Evolutionary conservation across 2,329 filamentous ascomycete genomes (phyloP).

Genomic region (Mycocentrospora acerina): DNA sequence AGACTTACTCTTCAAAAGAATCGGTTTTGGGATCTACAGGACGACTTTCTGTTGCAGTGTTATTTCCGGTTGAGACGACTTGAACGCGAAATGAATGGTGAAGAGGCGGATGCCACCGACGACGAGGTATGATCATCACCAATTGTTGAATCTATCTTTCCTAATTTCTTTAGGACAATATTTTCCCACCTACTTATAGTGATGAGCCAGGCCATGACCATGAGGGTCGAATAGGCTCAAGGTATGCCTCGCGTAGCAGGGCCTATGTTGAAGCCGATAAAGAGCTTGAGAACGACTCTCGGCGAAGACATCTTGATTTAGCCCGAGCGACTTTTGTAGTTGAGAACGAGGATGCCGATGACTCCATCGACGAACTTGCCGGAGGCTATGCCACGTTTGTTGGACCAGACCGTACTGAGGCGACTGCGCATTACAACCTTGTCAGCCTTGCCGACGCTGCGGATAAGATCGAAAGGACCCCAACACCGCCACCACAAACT

Average conservation of each 20-base stretch:
- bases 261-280: conserved; percentile 44
- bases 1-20: conserved; percentile 28
- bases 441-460: conserved; percentile 36
- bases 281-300: conserved; percentile 34
- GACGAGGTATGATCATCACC: conserved; percentile 37
- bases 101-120: conserved; percentile 43
- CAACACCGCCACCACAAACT: conserved; percentile 16
- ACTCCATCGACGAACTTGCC: conserved; percentile 28
- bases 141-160: too few species aligned
- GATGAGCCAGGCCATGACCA: conserved; percentile 24
- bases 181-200: conserved; percentile 35
- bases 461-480: conserved; percentile 37
- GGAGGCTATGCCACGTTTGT: conserved; percentile 46
- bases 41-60: conserved; percentile 38
- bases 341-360: conserved; percentile 35
- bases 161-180: conserved; percentile 28
- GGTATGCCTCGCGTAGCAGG: conserved; percentile 45
- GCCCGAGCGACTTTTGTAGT: conserved; percentile 26
- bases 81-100: conserved; percentile 35
- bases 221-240: conserved; percentile 34
- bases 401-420: conserved; percentile 44
- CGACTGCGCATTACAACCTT: conserved; percentile 42
- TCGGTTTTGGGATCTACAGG: conserved; percentile 34
- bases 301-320: conserved; percentile 24
- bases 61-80: conserved; percentile 43